A percentile compares a stretch with the other conserved stretches of the same genome.
These are phyloP conservation scores for Claviceps paspali DNA, from an alignment of 2,329 filamentous ascomycete species.

Conservation along the genomic window DNA sequence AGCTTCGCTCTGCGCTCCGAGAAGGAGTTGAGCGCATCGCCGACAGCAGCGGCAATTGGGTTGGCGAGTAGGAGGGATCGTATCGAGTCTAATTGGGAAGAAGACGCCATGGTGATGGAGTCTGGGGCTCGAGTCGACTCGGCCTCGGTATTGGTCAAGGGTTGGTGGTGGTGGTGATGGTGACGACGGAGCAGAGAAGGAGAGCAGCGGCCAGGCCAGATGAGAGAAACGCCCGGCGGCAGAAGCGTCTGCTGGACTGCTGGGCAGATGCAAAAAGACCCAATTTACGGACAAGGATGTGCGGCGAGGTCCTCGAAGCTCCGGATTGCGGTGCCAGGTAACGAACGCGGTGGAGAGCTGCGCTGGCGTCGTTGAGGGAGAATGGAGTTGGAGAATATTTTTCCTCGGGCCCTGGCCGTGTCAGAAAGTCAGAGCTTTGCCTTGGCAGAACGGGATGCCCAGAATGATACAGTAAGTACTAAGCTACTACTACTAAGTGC, in stretches of 20 bases:
- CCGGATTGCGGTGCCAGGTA: conserved; percentile 14
- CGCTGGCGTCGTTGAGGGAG: conserved; percentile 11
- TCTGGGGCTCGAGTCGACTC: conserved; percentile 11
- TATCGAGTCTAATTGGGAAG: conserved; percentile 36
- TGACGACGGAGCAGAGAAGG: not conserved
- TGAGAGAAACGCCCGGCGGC: not conserved
- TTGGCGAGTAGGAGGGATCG: conserved; percentile 57
- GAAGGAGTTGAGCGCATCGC: conserved; percentile 69
- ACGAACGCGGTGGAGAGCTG: conserved; percentile 18
- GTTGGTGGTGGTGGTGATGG: not conserved
- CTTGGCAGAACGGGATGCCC: too few relatives aligned
- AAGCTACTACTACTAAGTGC: too few relatives aligned
- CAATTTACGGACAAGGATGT: conserved; percentile 11
- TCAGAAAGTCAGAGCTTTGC: too few relatives aligned
- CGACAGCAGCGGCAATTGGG: conserved; percentile 50
- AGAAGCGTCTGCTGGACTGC: conserved; percentile 3
- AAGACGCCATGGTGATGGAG: conserved; percentile 33
- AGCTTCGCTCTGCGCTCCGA: conserved; percentile 75
- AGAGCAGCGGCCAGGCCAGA: not conserved
- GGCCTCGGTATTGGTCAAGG: conserved; percentile 8
- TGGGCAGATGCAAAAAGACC: conserved; percentile 3
- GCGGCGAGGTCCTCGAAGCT: conserved; percentile 10
- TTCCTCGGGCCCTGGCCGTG: too few relatives aligned
- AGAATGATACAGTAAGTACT: too few relatives aligned
- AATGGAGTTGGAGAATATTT: conserved; percentile 19